Evolutionary conservation across 164 flowering plant genomes (phyloP).

Genomic region (Santalum album): DNA sequence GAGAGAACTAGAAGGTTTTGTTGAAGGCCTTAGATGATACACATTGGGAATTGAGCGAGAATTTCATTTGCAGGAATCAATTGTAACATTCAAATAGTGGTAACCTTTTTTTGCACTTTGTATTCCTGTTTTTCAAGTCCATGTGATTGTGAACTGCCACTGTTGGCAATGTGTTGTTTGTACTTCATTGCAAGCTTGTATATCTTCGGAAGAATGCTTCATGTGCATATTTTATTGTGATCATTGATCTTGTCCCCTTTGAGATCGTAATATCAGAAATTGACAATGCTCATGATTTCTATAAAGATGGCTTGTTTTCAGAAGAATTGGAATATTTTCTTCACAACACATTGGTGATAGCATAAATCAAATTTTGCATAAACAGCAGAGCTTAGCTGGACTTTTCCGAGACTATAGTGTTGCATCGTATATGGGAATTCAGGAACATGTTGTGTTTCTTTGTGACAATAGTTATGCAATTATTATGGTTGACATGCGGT

Average conservation of each 20-base stretch:
- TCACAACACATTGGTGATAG: no score
- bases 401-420: no score
- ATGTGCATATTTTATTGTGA: constrained; percentile 21
- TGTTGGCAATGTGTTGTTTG: constrained; percentile 37
- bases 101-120: constrained; percentile 24
- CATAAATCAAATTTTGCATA: no score
- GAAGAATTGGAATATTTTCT: no score
- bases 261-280: constrained; percentile 4
- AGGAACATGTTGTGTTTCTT: no score
- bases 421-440: no score
- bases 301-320: neutral
- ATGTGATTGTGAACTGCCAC: constrained; percentile 24
- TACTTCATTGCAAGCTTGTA: constrained; percentile 29
- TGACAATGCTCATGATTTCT: constrained; percentile 4
- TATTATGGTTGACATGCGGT: no score
- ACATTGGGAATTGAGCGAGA: constrained; percentile 1
- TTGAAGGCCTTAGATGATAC: constrained; percentile 55
- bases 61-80: constrained; percentile 14
- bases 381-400: no score
- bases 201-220: constrained; percentile 18
- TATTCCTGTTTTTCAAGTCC: constrained; percentile 17
- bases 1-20: constrained; percentile 64
- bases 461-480: no score
- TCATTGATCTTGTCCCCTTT: constrained; percentile 7
- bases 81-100: constrained; percentile 24